Percentiles rank a stretch among this genome's conserved stretches.
Conservation (phyloP, 129 eudicot species). For the Gnaphalium uliginosum region DNA sequence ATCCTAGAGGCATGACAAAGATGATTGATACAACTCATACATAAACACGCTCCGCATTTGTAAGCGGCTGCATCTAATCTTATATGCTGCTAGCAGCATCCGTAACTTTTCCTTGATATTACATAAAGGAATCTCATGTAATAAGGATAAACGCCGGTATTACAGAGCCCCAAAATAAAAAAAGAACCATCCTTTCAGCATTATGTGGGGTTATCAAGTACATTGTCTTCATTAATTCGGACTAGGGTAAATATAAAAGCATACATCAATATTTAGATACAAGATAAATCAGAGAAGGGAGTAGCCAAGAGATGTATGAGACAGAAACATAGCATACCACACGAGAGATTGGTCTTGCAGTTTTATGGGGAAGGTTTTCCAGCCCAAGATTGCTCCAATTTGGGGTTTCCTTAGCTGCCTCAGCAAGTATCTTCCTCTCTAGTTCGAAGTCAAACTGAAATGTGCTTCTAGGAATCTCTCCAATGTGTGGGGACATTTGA, state of each 20-base stretch:
- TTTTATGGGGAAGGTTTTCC: constrained; percentile 70
- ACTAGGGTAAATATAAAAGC: background rate
- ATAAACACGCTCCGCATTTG: background rate
- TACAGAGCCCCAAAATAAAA: background rate
- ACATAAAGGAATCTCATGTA: background rate
- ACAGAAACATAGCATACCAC: constrained; percentile 36
- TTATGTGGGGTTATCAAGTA: constrained; percentile 1
- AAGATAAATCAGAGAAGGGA: background rate
- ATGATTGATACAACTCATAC: background rate
- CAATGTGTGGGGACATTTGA: constrained; percentile 69
- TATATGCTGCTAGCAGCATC: background rate
- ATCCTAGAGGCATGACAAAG: background rate
- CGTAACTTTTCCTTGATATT: background rate
- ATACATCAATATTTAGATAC: background rate
- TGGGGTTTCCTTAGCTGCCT: constrained; percentile 79
- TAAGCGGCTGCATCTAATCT: background rate
- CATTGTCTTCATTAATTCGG: background rate
- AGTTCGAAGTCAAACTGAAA: constrained; percentile 87
- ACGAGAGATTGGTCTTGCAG: constrained; percentile 54
- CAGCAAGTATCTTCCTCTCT: constrained; percentile 81
- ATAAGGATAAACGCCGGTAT: background rate
- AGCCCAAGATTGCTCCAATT: constrained; percentile 82
- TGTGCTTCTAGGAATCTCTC: constrained; percentile 87
- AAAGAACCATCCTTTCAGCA: background rate
- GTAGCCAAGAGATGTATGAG: background rate